phyloP scores from a whole-genome alignment of 257 asterid species.

The Anisodus acutangulus region DNA sequence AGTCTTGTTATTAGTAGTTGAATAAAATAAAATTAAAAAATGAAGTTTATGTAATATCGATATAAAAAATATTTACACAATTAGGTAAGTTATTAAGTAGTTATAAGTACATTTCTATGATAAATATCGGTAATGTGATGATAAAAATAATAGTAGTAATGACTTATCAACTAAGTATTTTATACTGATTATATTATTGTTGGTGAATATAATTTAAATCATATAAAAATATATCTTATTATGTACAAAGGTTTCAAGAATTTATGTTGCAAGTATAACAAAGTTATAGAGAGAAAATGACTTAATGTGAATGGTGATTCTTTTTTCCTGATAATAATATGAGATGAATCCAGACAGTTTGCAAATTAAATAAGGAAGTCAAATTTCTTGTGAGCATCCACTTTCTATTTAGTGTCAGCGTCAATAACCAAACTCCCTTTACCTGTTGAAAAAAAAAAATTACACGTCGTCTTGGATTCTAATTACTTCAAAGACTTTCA shows the following conservation, averaged over 20 bases:
- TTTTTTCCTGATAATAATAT: not conserved
- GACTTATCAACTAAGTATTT: not conserved
- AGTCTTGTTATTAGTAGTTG: no score
- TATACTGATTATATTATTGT: not conserved
- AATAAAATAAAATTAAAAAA: no score
- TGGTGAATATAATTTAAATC: not conserved
- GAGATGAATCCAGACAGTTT: not conserved
- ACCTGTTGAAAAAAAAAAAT: not conserved
- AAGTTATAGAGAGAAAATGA: not conserved
- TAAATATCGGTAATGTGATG: not conserved
- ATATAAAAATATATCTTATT: not conserved
- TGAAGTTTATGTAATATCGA: no score
- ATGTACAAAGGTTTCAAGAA: not conserved
- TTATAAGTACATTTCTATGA: not conserved
- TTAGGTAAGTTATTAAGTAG: not conserved
- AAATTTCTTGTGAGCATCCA: not conserved
- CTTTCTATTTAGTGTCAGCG: not conserved
- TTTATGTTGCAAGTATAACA: not conserved
- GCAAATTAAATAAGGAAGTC: not conserved
- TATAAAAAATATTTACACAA: not conserved
- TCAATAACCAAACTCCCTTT: conserved; percentile 15
- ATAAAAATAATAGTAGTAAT: no score
- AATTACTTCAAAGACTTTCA: not conserved
- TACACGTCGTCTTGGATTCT: conserved; percentile 19
- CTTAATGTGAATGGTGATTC: not conserved